phyloP scores from a whole-genome alignment of 169 alveolate genomes.

The Theileria equi region DNA sequence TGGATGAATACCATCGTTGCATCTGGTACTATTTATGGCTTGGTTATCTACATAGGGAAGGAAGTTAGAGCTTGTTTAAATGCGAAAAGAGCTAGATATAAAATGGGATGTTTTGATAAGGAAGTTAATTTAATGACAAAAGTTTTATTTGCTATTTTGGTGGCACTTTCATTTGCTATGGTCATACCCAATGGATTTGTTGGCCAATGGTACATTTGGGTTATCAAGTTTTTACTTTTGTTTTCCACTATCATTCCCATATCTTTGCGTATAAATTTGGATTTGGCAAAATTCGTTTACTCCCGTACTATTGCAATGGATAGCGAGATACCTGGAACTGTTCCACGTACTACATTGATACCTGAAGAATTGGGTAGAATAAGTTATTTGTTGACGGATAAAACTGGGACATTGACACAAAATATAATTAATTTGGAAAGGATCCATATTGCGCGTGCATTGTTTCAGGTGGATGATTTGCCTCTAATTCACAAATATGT shows the following conservation, averaged over 20 bases:
- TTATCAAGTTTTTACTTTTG: constrained; percentile 86
- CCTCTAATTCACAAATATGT: constrained; percentile 49
- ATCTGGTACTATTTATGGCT: constrained; percentile 87
- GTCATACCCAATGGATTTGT: constrained; percentile 51
- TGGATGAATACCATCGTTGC: constrained; percentile 97
- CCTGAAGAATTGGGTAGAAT: constrained; percentile 96
- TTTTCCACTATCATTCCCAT: constrained; percentile 96
- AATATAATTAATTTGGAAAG: constrained; percentile 91
- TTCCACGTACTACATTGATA: constrained; percentile 83
- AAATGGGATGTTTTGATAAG: constrained; percentile 87
- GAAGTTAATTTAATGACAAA: constrained; percentile 86
- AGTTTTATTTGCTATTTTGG: constrained; percentile 79
- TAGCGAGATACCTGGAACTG: constrained; percentile 88
- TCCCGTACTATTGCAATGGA: constrained; percentile 85
- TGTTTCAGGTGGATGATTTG: constrained; percentile 58
- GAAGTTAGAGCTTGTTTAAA: constrained; percentile 82
- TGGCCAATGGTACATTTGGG: constrained; percentile 61
- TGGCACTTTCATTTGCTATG: constrained; percentile 47
- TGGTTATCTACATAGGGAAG: constrained; percentile 91
- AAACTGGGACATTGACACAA: constrained; percentile 98
- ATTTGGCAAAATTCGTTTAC: constrained; percentile 91
- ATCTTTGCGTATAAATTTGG: constrained; percentile 94
- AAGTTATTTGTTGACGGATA: constrained; percentile 92
- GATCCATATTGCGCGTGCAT: constrained; percentile 74
- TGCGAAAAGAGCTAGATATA: constrained; percentile 81